A percentile compares a stretch with the other conserved stretches of the same genome.
phyloP scores from a whole-genome alignment of 1,284 basidiomycete genomes.

The Wolfiporia cocos region DNA sequence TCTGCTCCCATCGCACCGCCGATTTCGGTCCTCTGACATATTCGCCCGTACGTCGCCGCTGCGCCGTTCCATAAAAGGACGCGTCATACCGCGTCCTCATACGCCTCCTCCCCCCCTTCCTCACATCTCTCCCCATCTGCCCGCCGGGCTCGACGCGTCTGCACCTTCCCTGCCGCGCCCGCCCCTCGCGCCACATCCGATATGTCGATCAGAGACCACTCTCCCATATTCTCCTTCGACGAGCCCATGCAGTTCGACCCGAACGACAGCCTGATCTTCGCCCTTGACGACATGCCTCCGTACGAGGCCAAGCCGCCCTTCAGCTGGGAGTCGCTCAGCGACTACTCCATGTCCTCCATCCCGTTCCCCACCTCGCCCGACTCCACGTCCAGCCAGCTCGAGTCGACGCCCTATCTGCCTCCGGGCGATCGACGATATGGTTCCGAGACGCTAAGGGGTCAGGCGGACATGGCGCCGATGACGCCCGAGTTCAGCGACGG shows the following conservation, averaged over 20 bases:
- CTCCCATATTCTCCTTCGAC: constrained; percentile 39
- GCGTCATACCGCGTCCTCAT: constrained; percentile 17
- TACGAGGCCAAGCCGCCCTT: constrained; percentile 27
- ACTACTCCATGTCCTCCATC: constrained; percentile 20
- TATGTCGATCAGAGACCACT: constrained; percentile 35
- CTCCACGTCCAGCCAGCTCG: constrained; percentile 26
- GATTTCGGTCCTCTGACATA: constrained; percentile 12
- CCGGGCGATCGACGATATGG: constrained; percentile 18
- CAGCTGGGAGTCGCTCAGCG: constrained; percentile 35
- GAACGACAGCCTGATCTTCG: constrained; percentile 62
- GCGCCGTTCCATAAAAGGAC: constrained; percentile 20
- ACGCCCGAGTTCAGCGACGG: constrained; percentile 35
- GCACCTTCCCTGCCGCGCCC: constrained; percentile 25
- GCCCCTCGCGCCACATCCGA: constrained; percentile 28
- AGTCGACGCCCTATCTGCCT: constrained; percentile 17
- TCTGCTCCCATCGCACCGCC: constrained; percentile 10
- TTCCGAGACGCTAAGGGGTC: constrained; percentile 16
- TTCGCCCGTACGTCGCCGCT: constrained; percentile 3
- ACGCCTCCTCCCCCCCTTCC: constrained; percentile 15
- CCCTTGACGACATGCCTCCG: constrained; percentile 50
- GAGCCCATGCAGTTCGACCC: constrained; percentile 35
- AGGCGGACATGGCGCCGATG: constrained; percentile 27
- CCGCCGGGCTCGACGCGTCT: constrained; percentile 24
- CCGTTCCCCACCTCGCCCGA: constrained; percentile 30
- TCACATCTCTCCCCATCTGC: constrained; percentile 23